phyloP scores from a whole-genome alignment of 2,329 filamentous ascomycete genomes.

The Cladosporium sp. region DNA sequence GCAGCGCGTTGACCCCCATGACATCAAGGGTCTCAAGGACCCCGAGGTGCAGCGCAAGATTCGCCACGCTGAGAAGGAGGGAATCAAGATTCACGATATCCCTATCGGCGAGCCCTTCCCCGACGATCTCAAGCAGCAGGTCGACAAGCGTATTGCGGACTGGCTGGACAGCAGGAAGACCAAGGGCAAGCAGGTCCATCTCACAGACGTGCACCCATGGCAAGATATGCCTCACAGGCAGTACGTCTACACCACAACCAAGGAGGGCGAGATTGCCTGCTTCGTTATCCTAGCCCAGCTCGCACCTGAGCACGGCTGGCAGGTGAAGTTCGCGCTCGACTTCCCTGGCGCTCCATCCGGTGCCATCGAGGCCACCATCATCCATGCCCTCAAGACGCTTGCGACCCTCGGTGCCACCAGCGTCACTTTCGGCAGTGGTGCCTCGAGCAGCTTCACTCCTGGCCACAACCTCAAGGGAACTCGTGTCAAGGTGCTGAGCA shows the following conservation, averaged over 20 bases:
- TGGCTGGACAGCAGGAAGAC: slow-evolving; percentile 76
- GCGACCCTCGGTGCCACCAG: slow-evolving; percentile 59
- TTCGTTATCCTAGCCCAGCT: slow-evolving; percentile 84
- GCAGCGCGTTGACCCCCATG: slow-evolving; percentile 75
- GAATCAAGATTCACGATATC: slow-evolving; percentile 75
- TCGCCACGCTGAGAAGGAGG: slow-evolving; percentile 77
- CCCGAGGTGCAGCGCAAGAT: slow-evolving; percentile 71
- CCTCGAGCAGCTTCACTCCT: slow-evolving; percentile 69
- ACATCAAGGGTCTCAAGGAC: slow-evolving; percentile 67
- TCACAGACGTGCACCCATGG: slow-evolving; percentile 89
- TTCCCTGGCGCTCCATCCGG: slow-evolving; percentile 86
- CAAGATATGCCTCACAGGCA: slow-evolving; percentile 78
- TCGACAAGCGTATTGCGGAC: slow-evolving; percentile 71
- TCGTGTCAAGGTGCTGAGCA: slow-evolving; percentile 76
- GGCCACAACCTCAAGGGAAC: slow-evolving; percentile 80
- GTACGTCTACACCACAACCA: slow-evolving; percentile 78
- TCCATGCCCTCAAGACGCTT: slow-evolving; percentile 65
- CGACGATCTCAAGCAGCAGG: slow-evolving; percentile 66
- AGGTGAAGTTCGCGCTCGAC: slow-evolving; percentile 94
- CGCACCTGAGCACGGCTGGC: slow-evolving; percentile 78
- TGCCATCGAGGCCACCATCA: slow-evolving; percentile 80
- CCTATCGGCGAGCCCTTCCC: slow-evolving; percentile 63
- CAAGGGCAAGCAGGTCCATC: slow-evolving; percentile 75
- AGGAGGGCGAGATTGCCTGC: slow-evolving; percentile 69
- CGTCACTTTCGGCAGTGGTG: slow-evolving; percentile 87